phyloP scores from a whole-genome alignment of 2,329 filamentous ascomycete species.

The Stemphylium beticola region DNA sequence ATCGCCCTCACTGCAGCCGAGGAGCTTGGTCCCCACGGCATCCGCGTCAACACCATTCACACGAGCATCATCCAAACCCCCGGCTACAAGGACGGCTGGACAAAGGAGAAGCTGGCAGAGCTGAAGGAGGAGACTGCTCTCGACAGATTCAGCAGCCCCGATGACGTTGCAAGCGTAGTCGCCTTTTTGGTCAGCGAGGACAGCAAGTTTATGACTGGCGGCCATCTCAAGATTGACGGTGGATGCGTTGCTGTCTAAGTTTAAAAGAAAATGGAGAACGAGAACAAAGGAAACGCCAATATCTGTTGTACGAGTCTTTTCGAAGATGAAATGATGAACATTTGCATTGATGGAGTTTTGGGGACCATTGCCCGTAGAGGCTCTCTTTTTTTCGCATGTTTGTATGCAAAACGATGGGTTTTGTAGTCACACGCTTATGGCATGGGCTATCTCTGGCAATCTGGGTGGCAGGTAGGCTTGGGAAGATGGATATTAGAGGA shows the following conservation, averaged over 20 bases:
- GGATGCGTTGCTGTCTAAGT: slow-evolving; percentile 38
- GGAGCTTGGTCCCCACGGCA: slow-evolving; percentile 47
- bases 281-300: not conserved
- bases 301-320: not conserved
- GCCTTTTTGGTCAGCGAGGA: slow-evolving; percentile 50
- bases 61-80: slow-evolving; percentile 49
- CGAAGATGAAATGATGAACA: not conserved
- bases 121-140: slow-evolving; percentile 43
- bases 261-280: not conserved
- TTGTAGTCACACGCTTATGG: not conserved
- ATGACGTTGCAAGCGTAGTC: slow-evolving; percentile 49
- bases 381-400: not conserved
- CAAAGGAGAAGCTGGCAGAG: slow-evolving; percentile 42
- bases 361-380: slow-evolving; percentile 5
- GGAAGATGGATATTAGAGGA: too few species aligned
- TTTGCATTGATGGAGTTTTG: slow-evolving; percentile 32
- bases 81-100: slow-evolving; percentile 46
- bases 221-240: slow-evolving; percentile 44
- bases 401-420: not conserved
- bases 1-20: slow-evolving; percentile 49
- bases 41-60: slow-evolving; percentile 52
- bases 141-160: slow-evolving; percentile 45
- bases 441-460: too few species aligned
- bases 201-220: slow-evolving; percentile 49
- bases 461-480: too few species aligned